Conservation (phyloP, 2,329 filamentous ascomycete species). For the Fusarium subglutinans region DNA sequence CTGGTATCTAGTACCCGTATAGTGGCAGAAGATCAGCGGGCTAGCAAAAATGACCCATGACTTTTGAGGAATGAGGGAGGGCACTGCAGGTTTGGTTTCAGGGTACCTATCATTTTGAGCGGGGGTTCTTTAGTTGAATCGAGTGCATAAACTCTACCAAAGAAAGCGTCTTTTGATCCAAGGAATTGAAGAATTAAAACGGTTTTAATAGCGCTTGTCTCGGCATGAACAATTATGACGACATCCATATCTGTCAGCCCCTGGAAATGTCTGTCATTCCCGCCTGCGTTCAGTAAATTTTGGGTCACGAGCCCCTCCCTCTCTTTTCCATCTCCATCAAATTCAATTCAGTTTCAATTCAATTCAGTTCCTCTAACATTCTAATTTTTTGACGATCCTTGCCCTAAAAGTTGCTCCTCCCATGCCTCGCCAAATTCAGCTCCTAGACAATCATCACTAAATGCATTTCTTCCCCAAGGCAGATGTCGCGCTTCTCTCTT, state of each 20-base stretch:
- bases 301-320: background rate
- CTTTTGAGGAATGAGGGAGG: background rate
- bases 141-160: background rate
- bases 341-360: background rate
- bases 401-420: background rate
- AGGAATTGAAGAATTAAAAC: background rate
- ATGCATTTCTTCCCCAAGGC: slow-evolving; percentile 42
- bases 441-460: background rate
- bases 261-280: background rate
- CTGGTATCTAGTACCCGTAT: background rate
- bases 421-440: background rate
- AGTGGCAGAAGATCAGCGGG: background rate
- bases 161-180: background rate
- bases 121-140: background rate
- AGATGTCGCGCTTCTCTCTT: slow-evolving; percentile 39
- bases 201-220: background rate
- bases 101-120: background rate
- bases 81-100: background rate
- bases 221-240: background rate
- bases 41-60: background rate
- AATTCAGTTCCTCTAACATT: background rate
- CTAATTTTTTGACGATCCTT: background rate
- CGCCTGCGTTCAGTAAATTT: background rate
- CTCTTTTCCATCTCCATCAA: background rate
- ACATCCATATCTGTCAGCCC: background rate